phyloP scores from a whole-genome alignment of 306 rosid genomes.

The Citrullus colocynthis region DNA sequence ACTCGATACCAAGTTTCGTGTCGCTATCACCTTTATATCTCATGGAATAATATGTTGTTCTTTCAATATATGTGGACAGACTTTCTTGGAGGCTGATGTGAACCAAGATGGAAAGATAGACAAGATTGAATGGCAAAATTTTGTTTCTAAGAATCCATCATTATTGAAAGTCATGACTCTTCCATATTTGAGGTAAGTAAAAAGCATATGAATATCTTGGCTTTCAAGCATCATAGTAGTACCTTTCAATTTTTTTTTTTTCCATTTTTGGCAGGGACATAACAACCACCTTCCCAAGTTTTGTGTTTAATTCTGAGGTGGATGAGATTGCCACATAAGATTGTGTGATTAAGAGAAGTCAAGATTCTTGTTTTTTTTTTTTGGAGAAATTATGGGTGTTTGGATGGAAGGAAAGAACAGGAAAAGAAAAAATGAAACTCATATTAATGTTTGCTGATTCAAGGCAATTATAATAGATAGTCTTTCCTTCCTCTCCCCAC shows the following conservation, averaged over 20 bases:
- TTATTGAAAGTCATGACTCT: constrained; percentile 80
- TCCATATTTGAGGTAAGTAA: constrained; percentile 55
- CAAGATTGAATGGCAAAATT: constrained; percentile 56
- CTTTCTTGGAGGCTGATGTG: constrained; percentile 76
- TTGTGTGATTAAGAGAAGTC: not conserved
- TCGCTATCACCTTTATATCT: constrained; percentile 1
- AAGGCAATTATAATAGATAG: not conserved
- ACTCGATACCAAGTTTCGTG: not conserved
- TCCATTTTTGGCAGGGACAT: constrained; percentile 50
- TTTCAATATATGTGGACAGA: constrained; percentile 24
- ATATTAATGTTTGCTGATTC: not conserved
- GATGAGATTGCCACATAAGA: constrained; percentile 36
- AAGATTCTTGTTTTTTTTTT: not conserved
- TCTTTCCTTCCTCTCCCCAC: not conserved
- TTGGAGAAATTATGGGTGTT: not conserved
- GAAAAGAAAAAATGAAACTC: not conserved
- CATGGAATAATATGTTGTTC: not conserved
- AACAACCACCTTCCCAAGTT: constrained; percentile 85
- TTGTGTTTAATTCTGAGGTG: constrained; percentile 71
- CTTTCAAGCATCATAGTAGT: not conserved
- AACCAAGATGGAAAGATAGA: constrained; percentile 89
- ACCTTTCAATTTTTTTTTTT: not conserved
- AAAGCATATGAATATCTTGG: not conserved
- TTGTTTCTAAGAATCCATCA: constrained; percentile 67
- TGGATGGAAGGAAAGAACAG: not conserved